Evolutionary conservation across 129 eudicot species (phyloP).

Genomic region (Solidago caesia): DNA sequence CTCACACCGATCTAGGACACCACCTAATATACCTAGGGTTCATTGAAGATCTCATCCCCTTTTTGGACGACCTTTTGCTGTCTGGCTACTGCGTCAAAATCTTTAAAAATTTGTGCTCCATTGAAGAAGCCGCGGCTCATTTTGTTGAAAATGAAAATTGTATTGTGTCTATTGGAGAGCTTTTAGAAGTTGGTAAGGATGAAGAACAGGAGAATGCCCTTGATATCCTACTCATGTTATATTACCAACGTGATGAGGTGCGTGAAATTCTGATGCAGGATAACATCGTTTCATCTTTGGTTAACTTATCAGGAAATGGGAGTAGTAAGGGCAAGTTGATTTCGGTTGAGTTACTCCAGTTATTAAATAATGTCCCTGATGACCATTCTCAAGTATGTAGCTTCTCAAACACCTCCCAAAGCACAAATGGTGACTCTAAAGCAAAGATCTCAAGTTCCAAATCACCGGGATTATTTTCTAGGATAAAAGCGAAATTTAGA

Average conservation of each 20-base stretch:
- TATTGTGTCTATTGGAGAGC: conserved; percentile 36
- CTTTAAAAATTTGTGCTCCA: conserved; percentile 29
- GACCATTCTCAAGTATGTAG: conserved; percentile 24
- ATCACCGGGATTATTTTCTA: conserved; percentile 25
- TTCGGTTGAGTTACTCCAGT: conserved; percentile 34
- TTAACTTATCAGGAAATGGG: conserved; percentile 16
- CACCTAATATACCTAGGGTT: conserved; percentile 40
- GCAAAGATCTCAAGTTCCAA: conserved; percentile 14
- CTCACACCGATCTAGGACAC: conserved; percentile 32
- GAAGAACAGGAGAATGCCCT: conserved; percentile 35
- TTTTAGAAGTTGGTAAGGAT: conserved; percentile 29
- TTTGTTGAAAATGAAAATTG: conserved; percentile 21
- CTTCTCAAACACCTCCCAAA: conserved; percentile 25
- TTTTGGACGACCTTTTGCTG: conserved; percentile 32
- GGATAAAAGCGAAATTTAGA: conserved; percentile 22
- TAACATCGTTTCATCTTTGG: conserved; percentile 19
- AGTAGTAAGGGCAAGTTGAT: conserved; percentile 25
- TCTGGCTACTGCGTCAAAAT: conserved; percentile 25
- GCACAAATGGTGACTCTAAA: conserved; percentile 21
- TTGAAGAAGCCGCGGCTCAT: conserved; percentile 38
- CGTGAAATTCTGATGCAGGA: conserved; percentile 21
- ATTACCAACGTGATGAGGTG: conserved; percentile 27
- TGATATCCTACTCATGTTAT: conserved; percentile 28
- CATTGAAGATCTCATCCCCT: conserved; percentile 29
- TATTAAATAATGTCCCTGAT: conserved; percentile 16